These are phyloP conservation scores for Podospora anserina DNA, from an alignment of 495 filamentous ascomycete species.

Conservation along the genomic window DNA sequence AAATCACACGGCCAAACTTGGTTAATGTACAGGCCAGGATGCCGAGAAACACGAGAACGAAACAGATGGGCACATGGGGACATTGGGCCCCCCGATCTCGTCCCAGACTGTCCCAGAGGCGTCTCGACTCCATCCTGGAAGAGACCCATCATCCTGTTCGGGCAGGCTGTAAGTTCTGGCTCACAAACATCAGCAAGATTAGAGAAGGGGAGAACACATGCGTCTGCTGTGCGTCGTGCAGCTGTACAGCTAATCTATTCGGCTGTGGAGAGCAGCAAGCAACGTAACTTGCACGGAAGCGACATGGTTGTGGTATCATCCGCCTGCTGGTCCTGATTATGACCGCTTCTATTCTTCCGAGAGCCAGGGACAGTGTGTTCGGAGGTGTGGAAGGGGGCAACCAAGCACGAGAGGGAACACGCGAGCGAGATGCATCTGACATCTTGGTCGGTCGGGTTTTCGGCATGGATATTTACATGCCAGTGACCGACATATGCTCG, in stretches of 20 bases:
- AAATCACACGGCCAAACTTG: slow-evolving; percentile 13
- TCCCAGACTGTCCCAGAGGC: neutral
- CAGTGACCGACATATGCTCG: neutral
- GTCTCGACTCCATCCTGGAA: neutral
- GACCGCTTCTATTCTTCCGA: slow-evolving; percentile 9
- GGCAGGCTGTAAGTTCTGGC: neutral
- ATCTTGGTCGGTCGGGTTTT: neutral
- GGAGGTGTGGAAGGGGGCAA: neutral
- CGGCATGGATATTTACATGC: neutral
- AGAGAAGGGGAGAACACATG: neutral
- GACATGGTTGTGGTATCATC: slow-evolving; percentile 6
- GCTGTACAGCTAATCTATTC: neutral
- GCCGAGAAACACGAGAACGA: slow-evolving; percentile 7
- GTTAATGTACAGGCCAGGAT: slow-evolving; percentile 5
- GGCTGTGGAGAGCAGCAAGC: neutral
- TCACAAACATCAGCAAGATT: neutral
- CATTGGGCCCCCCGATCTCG: slow-evolving; percentile 1
- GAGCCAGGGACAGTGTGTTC: slow-evolving; percentile 3
- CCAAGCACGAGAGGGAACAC: slow-evolving; percentile 8
- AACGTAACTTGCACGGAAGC: neutral
- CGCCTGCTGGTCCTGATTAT: neutral
- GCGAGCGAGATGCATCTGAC: slow-evolving; percentile 11
- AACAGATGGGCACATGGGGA: slow-evolving; percentile 2
- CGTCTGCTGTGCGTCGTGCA: neutral
- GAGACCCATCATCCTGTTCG: neutral